Base-by-base conservation (phyloP, 108 stramenopile genomes). In the Cyclotella atomus region DNA sequence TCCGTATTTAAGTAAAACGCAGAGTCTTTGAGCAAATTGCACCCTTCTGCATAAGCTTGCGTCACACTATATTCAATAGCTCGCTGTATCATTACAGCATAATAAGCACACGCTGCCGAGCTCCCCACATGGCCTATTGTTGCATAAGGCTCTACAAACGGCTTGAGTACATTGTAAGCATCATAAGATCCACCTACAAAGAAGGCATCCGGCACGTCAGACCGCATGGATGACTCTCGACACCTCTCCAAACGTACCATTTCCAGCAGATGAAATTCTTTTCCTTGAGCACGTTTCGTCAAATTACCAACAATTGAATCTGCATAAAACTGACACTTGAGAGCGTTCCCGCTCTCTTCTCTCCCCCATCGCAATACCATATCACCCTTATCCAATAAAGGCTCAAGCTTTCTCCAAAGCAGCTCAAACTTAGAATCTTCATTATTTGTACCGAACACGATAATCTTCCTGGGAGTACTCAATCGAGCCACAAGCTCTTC, bases 31-130 rank as follows among this genome's bases (percentile, higher is more conserved):
- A 97, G 76, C 8, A 96, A 50, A 53, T 90, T 89, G 49, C 89
- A 91, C 1, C 90, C 93, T 81, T 97, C 97, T 32, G 92, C 94
- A 52, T 94, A 94, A 43, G 91, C 66, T 73, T 96, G 95, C 88
- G 93, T 90, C 55, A 95, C 87, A 24, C 89, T 93, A 57, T 94
- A 96, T 73, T 97, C 97, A 81, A 97, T 91, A 17, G 94, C 93
- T 71, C 96, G 94, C 79, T 97, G 95, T 27, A 97, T 93, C 95
- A 96, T 97, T 55, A 77, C 62, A 19, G 84, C 84, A 60, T 89
- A 87, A 64, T 89, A 84, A 17, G 74, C 89, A 59, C 79, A 79
- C 3, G 29, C 65, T n/a, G 66, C 65, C 0, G 70, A 71, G 38
- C 60, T 65, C 24, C 92, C 92, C 16, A 88, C 66, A 23, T 84